Evolutionary conservation across 495 filamentous ascomycete species (phyloP), one percentile per base, ranked within the genome.

Genomic region (Daldinia grandis): DNA sequence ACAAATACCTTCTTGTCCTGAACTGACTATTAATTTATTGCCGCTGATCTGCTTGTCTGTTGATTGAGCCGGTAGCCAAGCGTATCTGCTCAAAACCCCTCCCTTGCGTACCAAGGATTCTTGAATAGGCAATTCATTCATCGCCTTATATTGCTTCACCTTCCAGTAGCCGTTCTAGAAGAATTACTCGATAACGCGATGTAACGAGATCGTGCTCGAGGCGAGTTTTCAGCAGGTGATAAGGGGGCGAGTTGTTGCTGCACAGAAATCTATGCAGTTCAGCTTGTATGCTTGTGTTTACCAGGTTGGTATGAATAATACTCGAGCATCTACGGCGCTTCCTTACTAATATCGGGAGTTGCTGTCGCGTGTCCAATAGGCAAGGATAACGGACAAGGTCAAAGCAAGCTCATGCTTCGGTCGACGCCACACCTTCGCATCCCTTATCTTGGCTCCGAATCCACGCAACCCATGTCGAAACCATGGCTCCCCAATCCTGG

Each of bases 1-100:
- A 53, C 3, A 14, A 53, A 56, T 68, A 72, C 70, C 65, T 73
- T 73, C 70, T 73, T 62, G 49, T 69, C 70, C 69, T 19, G 65
- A 65, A 69, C 50, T 61, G 60, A 56, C 44, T 61, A 38, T 24
- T 54, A 35, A 40, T 53, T 37, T 37, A 64, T 28, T 7, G 35
- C 31, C 37, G 62, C 5, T 57, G 50, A 53, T 40, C 37, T 62
- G 21, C 15, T 58, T 40, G 56, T 49, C 42, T 58, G 28, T 31
- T 37, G 31, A 44, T 27, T 55, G 44, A 58, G 17, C 38, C 17
- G 44, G 19, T 5, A 25, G 30, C 9, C 31, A 57, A 57, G 19
- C 31, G 3, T 19, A 38, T 24, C 31, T 37, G 31, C 54, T 35
- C 19, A 24, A 31, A 31, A 5, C 3, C 30, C 54, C 54, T 57